These are phyloP conservation scores for Hypomontagnella monticulosa DNA, from an alignment of 495 filamentous ascomycete species.

Conservation along the genomic window DNA sequence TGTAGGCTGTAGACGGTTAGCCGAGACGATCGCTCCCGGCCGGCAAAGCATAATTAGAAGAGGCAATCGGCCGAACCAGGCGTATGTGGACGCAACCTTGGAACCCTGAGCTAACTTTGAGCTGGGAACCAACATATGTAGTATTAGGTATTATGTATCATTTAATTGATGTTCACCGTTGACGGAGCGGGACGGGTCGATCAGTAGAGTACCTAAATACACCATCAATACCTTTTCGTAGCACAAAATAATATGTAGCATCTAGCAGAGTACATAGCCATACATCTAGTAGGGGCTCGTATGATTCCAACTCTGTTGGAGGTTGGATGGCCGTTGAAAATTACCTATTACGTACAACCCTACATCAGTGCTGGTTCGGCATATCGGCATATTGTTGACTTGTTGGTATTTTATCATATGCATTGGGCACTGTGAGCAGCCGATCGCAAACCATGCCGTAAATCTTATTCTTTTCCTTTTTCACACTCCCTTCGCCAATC, in stretches of 20 bases:
- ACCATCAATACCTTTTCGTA: too few relatives aligned
- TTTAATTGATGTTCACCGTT: too few relatives aligned
- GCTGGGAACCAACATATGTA: too few relatives aligned
- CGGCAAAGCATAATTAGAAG: constrained; percentile 25
- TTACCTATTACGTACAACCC: constrained; percentile 32
- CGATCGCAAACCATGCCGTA: constrained; percentile 12
- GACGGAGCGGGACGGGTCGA: constrained; percentile 7
- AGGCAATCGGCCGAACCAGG: constrained; percentile 37
- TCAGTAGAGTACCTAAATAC: too few relatives aligned
- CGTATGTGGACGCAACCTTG: background rate
- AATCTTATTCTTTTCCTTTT: constrained; percentile 7
- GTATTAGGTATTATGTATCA: too few relatives aligned
- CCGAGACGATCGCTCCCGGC: constrained; percentile 25
- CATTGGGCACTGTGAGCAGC: constrained; percentile 3
- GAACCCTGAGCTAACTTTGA: too few relatives aligned
- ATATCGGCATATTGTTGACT: constrained; percentile 30
- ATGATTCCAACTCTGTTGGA: constrained; percentile 18
- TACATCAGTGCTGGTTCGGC: constrained; percentile 19
- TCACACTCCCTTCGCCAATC: constrained; percentile 10
- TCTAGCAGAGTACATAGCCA: too few relatives aligned
- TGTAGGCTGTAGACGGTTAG: constrained; percentile 6
- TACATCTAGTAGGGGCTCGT: constrained; percentile 26
- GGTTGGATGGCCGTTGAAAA: constrained; percentile 27
- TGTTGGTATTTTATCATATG: constrained; percentile 2
- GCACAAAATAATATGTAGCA: too few relatives aligned